Evolutionary conservation across 805 yeast species (phyloP), one percentile per base, ranked within the genome.

Genomic region (Zygosaccharomyces kombuchaensis): DNA sequence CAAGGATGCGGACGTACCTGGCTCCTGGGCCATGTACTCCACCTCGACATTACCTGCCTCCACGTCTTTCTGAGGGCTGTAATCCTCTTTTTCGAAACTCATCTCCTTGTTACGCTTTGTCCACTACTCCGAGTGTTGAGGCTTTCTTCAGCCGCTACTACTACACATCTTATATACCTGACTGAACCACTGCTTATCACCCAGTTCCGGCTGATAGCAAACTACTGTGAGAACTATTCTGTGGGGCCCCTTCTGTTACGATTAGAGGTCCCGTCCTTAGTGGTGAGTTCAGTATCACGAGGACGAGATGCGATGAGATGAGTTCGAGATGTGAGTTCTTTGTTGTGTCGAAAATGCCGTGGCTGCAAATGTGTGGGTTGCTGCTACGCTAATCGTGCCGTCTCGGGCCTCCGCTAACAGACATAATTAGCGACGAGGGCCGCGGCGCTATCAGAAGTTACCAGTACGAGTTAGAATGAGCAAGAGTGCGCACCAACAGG

Each of bases 31-130:
- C 19, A 45, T 8, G 34, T 49, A 39, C 22, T 49, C 45, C 21
- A 46, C 52, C 12, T 45, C 46, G 26, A 49, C 52, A 12, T 45
- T 43, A 21, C 35, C 41, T 9, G 37, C 38, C 22, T 49, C 52
- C 14, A 44, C 40, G 25, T 42, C 48, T 36, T 42, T 42, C n/a
- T 14, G 16, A 16, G 34, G 29, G 25, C 16, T 37, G 14, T 26
- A 37, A 5, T 37, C 21, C 25, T 37, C 30, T n/a, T 37, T 31
- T 27, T 27, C 31, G 13, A 27, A 27, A 26, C 40, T 26, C 40
- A 37, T 37, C 26, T 37, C 9, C 37, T 34, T 27, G 31, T 27
- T 27, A 8, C 5, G 31, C 10, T 27, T 27, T 8, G 13, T n/a
- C n/a, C n/a, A n/a, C n/a, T n/a, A n/a, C n/a, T n/a, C n/a, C n/a